Conservation (phyloP, 202 grass and related monocot species). For the Schoenoplectus triqueter region DNA sequence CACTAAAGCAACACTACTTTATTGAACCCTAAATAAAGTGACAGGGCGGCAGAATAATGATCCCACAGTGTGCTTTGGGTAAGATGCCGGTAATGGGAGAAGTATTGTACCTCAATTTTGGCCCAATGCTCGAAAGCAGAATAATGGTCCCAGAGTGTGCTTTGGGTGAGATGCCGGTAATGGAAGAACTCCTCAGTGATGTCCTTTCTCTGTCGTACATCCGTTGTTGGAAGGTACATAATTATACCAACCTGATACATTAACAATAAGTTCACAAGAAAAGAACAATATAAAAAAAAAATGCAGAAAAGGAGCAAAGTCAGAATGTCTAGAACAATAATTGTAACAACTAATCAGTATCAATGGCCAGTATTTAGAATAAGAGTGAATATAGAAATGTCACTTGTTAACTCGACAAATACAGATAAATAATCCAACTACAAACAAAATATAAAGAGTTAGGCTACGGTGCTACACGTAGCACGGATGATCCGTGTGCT, state of each 20-base stretch:
- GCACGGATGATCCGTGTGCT: too few relatives aligned
- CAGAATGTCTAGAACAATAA: neutral
- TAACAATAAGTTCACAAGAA: conserved; percentile 10
- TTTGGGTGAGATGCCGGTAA: conserved; percentile 62
- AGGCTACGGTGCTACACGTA: too few relatives aligned
- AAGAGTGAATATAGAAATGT: neutral
- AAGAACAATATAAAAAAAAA: neutral
- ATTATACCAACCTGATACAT: conserved; percentile 88
- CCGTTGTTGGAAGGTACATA: conserved; percentile 87
- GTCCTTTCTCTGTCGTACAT: conserved; percentile 87
- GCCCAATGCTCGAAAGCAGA: conserved; percentile 92
- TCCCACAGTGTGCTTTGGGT: too few relatives aligned
- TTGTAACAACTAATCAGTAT: neutral
- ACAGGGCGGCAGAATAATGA: neutral
- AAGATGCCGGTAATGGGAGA: neutral
- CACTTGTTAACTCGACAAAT: neutral
- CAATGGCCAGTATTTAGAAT: neutral
- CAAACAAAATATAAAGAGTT: neutral
- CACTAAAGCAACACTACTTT: conserved; percentile 19
- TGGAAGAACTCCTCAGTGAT: conserved; percentile 87
- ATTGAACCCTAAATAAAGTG: conserved; percentile 34
- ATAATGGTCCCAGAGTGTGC: conserved; percentile 67
- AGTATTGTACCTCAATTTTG: conserved; percentile 78
- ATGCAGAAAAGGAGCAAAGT: conserved; percentile 1
- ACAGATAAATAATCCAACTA: conserved; percentile 2